A percentile compares a stretch with the other conserved stretches of the same genome.
phyloP scores from a whole-genome alignment of 164 flowering plant genomes.

The Magnolia kwangsiensis region DNA sequence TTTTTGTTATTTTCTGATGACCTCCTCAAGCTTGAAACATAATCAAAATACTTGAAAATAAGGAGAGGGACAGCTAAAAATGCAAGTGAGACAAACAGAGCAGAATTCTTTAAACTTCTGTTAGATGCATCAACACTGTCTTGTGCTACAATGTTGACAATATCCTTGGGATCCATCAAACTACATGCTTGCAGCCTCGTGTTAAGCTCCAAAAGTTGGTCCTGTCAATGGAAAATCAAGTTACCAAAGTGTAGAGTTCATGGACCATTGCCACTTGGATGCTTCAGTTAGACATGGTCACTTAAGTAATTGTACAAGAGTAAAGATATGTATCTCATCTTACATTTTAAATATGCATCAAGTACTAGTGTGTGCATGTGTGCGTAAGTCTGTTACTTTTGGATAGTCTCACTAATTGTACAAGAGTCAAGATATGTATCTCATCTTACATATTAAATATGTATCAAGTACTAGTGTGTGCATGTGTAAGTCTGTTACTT shows the following conservation, averaged over 20 bases:
- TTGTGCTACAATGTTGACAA: conserved; percentile 10
- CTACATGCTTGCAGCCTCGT: conserved; percentile 36
- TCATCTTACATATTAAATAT: neutral
- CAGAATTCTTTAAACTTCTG: conserved; percentile 44
- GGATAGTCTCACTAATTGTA: neutral
- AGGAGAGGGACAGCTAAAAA: conserved; percentile 42
- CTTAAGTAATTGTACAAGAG: neutral
- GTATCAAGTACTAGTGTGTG: neutral
- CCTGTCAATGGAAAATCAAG: conserved; percentile 31
- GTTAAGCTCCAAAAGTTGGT: conserved; percentile 37
- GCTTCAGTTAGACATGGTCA: neutral
- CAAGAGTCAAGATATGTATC: neutral
- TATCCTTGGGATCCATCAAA: conserved; percentile 25
- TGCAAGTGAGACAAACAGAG: conserved; percentile 42
- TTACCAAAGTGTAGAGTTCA: conserved; percentile 1
- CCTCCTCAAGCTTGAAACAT: conserved; percentile 48
- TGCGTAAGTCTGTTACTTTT: too few relatives aligned
- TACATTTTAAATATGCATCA: neutral
- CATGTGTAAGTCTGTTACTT: too few relatives aligned
- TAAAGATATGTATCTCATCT: neutral
- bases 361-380: too few relatives aligned
- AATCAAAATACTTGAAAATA: conserved; percentile 53
- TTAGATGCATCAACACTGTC: conserved; percentile 24
- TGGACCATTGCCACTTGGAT: neutral
- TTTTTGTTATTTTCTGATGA: conserved; percentile 28